Evolutionary conservation across 768 basidiomycete species (phyloP).

Genomic region (Xerocomellus intermedius): DNA sequence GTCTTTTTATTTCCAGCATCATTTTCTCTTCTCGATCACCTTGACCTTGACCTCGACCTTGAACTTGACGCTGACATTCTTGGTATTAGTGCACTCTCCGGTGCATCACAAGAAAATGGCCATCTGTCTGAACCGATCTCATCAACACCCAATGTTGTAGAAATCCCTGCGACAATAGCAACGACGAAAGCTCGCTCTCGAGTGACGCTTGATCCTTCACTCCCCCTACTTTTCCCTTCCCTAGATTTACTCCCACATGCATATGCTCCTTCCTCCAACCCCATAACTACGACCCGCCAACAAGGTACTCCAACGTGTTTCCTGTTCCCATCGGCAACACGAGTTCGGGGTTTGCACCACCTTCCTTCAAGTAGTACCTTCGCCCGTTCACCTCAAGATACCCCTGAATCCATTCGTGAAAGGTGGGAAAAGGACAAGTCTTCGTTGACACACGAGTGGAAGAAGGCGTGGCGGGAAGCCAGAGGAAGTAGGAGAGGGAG

Average conservation of each 20-base stretch:
- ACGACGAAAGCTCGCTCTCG: slow-evolving; percentile 6
- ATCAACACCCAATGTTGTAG: neutral
- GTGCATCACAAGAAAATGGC: neutral
- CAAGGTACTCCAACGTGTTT: slow-evolving; percentile 23
- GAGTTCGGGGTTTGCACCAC: slow-evolving; percentile 50
- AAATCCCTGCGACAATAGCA: neutral
- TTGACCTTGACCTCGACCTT: slow-evolving; percentile 72
- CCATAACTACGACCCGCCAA: neutral
- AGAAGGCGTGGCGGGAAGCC: slow-evolving; percentile 72
- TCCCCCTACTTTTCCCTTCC: slow-evolving; percentile 65
- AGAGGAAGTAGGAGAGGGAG: slow-evolving; percentile 60
- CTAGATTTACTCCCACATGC: slow-evolving; percentile 23
- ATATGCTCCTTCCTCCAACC: slow-evolving; percentile 12
- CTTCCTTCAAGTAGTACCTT: slow-evolving; percentile 21
- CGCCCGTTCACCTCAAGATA: slow-evolving; percentile 22
- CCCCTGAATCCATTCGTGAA: slow-evolving; percentile 50
- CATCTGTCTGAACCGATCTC: slow-evolving; percentile 1
- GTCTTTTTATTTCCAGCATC: slow-evolving; percentile 38
- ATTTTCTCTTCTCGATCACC: slow-evolving; percentile 75
- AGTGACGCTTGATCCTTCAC: slow-evolving; percentile 49
- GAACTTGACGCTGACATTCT: slow-evolving; percentile 61
- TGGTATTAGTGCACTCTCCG: slow-evolving; percentile 19
- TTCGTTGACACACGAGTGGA: slow-evolving; percentile 74
- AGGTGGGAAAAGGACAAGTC: slow-evolving; percentile 70
- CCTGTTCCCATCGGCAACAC: slow-evolving; percentile 35